Base-by-base conservation (phyloP, 495 filamentous ascomycete genomes). In the Evernia prunastri region DNA sequence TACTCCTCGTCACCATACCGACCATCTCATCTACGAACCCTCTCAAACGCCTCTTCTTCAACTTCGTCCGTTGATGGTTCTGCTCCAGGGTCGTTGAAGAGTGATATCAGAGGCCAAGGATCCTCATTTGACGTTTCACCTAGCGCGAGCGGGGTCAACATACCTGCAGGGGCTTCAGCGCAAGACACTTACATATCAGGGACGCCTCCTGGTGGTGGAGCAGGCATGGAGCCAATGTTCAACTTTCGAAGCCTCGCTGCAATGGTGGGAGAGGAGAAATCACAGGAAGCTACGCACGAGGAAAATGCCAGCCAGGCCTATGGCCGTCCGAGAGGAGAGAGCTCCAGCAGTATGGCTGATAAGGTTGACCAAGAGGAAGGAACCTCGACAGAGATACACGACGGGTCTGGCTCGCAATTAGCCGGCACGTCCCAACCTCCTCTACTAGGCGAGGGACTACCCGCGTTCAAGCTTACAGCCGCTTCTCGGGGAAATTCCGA, bases 161-260 rank as follows among this genome's bases (percentile, higher is more conserved):
- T 78, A 25, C 60, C 65, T 9, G 36, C 66, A 15, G 60, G 58
- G 31, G 60, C 57, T 43, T 66, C 65, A n/a, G 54, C 69, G 3
- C 67, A 69, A 33, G 76, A 68, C 83, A 73, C 70, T 75, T 70
- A 58, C 73, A 72, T 67, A 66, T 49, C 74, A 64, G 68, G 58
- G 67, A 65, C 75, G n/a, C 70, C 72, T 29, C 75, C 78, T 59
- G 82, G 81, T 11, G 82, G 78, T 31, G 83, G 79, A 65, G 75
- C 81, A 2, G 81, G 83, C 56, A 73, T 78, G 0, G 92, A 96
- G 68, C 84, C 89, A 3, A 85, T 96, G 84, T 92, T 96, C 77
- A 96, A 95, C 73, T 96, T 97, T 69, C 79, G 89, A 60, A 96
- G 91, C 67, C 78, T 97, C 33, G 89, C 89, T 5, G 89, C 88